Evolutionary conservation across 2,329 filamentous ascomycete species (phyloP).

Genomic region (Trichoderma sp.): DNA sequence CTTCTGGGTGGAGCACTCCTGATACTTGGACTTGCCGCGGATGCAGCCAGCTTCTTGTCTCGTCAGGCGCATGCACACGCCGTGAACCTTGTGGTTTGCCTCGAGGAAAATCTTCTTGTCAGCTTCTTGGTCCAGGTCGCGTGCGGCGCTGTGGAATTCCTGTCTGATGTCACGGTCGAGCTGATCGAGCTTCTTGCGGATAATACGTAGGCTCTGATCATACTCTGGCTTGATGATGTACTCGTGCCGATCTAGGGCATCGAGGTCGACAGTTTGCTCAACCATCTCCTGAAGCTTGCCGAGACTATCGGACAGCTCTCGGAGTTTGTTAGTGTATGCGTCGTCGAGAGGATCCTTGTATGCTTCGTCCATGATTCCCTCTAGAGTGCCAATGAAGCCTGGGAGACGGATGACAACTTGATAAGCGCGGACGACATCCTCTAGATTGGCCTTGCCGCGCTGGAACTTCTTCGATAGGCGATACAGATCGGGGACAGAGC

Average conservation of each 20-base stretch:
- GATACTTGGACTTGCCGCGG: constrained; percentile 83
- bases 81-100: constrained; percentile 84
- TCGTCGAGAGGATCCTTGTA: constrained; percentile 84
- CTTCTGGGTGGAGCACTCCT: constrained; percentile 97
- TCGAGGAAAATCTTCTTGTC: constrained; percentile 99
- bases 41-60: constrained; percentile 89
- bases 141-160: constrained; percentile 73
- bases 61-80: constrained; percentile 94
- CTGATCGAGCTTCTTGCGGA: constrained; percentile 86
- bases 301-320: constrained; percentile 72
- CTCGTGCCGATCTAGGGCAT: constrained; percentile 93
- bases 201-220: constrained; percentile 82
- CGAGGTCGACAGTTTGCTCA: constrained; percentile 93
- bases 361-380: constrained; percentile 91
- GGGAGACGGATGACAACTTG: constrained; percentile 91
- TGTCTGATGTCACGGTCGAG: constrained; percentile 76
- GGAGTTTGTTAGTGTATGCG: constrained; percentile 82
- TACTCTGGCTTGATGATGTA: constrained; percentile 99
- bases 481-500: constrained; percentile 91
- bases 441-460: constrained; percentile 81
- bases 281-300: constrained; percentile 95
- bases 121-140: constrained; percentile 84
- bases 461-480: constrained; percentile 93
- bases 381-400: constrained; percentile 82
- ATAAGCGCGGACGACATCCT: constrained; percentile 93